Evolutionary conservation across 352 stramenopile species (phyloP), one percentile per base, ranked within the genome.

Genomic region (Phytophthora niederhauseri): DNA sequence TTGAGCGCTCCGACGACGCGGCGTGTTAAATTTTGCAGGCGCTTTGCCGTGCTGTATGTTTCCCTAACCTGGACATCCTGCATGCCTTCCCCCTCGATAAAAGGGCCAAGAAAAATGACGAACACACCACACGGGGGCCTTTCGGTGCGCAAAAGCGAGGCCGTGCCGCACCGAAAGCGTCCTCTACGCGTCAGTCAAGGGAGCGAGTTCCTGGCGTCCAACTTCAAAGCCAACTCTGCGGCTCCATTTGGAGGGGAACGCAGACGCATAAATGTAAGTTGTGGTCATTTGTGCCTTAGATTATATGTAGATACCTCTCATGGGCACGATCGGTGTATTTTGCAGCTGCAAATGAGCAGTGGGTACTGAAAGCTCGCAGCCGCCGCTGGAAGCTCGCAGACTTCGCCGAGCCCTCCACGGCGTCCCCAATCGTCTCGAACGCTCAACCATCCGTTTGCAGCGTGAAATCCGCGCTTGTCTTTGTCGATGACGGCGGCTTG

Each of bases 131-230:
- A 20, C 22, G 22, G 36, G 50, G 22, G 28, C 19, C 34, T 71
- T 66, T 75, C 68, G 68, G 68, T 75, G 68, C 11, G 52, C 41
- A 49, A 49, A 49, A 49, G 15, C 41, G 41, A 49, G 12, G 48
- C 20, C 34, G 53, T 41, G 34, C n/a, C 62, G 19, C 62, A 68
- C 68, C 68, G 68, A 75, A 75, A 75, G 62, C 43, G 58, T 68
- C 59, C 30, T 49, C 17, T 49, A 12, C 28, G 28, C 28, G 28
- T 8, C 2, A 4, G 34, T 41, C 34, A 43, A 48, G 41, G 15
- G 36, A 46, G 36, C 34, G 51, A 50, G 34, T 64, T 58, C 19
- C 34, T 30, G n/a, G 20, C 41, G 46, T 69, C 61, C 64, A 71
- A 71, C 45, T 71, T 63, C 52, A 65, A 66, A 61, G 46, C n/a